phyloP scores from a whole-genome alignment of 148 eudicot species.

The Rheum nobile region DNA sequence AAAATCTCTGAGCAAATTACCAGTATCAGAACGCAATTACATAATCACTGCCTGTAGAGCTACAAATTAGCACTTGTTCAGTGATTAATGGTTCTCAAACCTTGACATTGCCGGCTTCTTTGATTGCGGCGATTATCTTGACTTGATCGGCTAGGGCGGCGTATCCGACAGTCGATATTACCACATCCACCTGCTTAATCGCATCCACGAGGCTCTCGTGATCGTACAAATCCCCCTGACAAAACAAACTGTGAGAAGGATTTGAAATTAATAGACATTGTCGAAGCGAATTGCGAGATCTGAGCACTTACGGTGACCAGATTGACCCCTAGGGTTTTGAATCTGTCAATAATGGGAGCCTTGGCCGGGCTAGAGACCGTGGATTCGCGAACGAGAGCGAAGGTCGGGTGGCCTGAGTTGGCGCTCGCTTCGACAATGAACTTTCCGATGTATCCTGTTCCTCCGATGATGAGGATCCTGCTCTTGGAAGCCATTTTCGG shows the following conservation, averaged over 20 bases:
- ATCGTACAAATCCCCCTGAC: slow-evolving; percentile 46
- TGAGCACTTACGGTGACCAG: slow-evolving; percentile 25
- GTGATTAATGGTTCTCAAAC: slow-evolving; percentile 8
- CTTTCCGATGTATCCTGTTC: slow-evolving; percentile 61
- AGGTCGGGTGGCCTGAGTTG: slow-evolving; percentile 47
- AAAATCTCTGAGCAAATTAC: slow-evolving; percentile 33
- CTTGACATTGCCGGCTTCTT: slow-evolving; percentile 72
- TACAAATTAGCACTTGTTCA: background rate
- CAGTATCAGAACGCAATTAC: background rate
- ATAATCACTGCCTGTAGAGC: background rate
- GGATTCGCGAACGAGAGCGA: slow-evolving; percentile 34
- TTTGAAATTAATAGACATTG: background rate
- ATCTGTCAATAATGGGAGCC: slow-evolving; percentile 27
- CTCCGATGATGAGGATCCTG: slow-evolving; percentile 57
- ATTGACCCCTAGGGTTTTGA: slow-evolving; percentile 42
- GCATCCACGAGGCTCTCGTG: slow-evolving; percentile 57
- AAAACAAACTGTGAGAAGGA: background rate
- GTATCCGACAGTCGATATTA: slow-evolving; percentile 46
- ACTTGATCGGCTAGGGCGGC: slow-evolving; percentile 40
- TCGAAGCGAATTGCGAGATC: background rate
- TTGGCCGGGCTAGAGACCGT: slow-evolving; percentile 39
- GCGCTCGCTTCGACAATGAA: slow-evolving; percentile 53
- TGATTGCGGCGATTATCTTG: slow-evolving; percentile 59
- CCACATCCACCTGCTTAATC: slow-evolving; percentile 66
- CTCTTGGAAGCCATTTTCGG: slow-evolving; percentile 37